Percentiles rank a stretch among this genome's conserved stretches.
Evolutionary conservation across 1,139 yeast species (phyloP).

Genomic region (Taiozyma sp.): DNA sequence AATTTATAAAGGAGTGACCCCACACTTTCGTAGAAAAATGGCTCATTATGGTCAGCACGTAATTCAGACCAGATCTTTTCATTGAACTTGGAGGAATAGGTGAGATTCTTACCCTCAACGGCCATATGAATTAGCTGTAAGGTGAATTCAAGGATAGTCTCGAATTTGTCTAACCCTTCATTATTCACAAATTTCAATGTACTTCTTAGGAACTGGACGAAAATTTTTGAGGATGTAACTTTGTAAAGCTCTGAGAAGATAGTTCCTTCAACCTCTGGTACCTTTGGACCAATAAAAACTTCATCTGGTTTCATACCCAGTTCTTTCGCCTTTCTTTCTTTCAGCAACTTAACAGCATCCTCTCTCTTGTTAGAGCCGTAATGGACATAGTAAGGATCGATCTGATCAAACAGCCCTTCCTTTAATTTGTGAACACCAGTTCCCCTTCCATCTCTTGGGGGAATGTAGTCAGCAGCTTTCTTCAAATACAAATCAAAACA

Average conservation of each 20-base stretch:
- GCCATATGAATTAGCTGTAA: constrained; percentile 68
- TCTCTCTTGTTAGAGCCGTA: constrained; percentile 76
- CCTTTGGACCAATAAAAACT: constrained; percentile 47
- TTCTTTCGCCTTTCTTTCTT: constrained; percentile 27
- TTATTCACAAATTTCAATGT: constrained; percentile 40
- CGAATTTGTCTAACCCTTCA: constrained; percentile 40
- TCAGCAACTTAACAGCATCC: constrained; percentile 49
- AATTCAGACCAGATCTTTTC: constrained; percentile 31
- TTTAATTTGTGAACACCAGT: constrained; percentile 68
- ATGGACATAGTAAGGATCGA: constrained; percentile 83
- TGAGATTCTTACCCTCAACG: constrained; percentile 25
- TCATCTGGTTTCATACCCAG: constrained; percentile 36
- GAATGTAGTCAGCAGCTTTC: constrained; percentile 54
- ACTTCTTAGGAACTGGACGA: constrained; percentile 47
- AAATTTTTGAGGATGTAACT: constrained; percentile 48
- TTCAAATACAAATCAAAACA: constrained; percentile 65
- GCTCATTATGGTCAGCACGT: constrained; percentile 32
- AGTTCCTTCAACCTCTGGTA: constrained; percentile 27
- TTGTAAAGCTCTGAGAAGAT: constrained; percentile 38
- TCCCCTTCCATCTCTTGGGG: constrained; percentile 63
- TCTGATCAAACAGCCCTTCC: constrained; percentile 44
- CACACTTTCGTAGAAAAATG: constrained; percentile 36
- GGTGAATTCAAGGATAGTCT: constrained; percentile 50
- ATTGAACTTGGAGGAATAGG: constrained; percentile 13
- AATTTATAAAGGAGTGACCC: constrained; percentile 42